Evolutionary conservation across 2,329 filamentous ascomycete species (phyloP).

Genomic region (Penicillium sp.): DNA sequence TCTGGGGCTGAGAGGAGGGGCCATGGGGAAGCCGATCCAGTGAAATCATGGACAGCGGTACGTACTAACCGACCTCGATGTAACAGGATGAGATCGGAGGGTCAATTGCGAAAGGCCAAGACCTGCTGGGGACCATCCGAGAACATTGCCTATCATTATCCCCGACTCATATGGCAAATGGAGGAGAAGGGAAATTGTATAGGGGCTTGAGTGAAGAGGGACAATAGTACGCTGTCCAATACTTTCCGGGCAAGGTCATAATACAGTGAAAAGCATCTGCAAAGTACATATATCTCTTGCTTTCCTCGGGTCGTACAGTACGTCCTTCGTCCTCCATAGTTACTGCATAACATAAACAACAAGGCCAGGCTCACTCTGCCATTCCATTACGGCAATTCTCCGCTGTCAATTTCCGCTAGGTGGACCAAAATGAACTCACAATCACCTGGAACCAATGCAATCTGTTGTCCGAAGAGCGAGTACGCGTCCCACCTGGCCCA

Average conservation of each 20-base stretch:
- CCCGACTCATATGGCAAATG: background rate
- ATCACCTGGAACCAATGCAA: conserved; percentile 4
- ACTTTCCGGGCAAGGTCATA: background rate
- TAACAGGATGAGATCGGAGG: background rate
- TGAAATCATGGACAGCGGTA: conserved; percentile 2
- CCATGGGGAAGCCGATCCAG: conserved; percentile 3
- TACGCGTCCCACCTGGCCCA: conserved; percentile 21
- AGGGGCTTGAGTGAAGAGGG: background rate
- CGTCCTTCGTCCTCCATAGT: no score
- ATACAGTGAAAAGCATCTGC: no score
- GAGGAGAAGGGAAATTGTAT: background rate
- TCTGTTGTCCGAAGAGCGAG: conserved; percentile 7
- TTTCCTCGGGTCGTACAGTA: no score
- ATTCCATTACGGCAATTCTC: background rate
- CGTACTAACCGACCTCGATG: background rate
- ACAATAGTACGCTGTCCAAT: background rate
- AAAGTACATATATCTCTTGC: no score
- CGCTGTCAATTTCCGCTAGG: background rate
- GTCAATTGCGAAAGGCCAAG: background rate
- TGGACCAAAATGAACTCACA: background rate
- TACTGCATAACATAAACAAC: no score
- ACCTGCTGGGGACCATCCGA: background rate
- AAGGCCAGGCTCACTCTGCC: no score
- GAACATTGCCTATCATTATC: background rate
- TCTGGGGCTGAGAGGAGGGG: conserved; percentile 8